phyloP scores from a whole-genome alignment of 2,329 filamentous ascomycete species.

The Allantophomopsis lycopodina region DNA sequence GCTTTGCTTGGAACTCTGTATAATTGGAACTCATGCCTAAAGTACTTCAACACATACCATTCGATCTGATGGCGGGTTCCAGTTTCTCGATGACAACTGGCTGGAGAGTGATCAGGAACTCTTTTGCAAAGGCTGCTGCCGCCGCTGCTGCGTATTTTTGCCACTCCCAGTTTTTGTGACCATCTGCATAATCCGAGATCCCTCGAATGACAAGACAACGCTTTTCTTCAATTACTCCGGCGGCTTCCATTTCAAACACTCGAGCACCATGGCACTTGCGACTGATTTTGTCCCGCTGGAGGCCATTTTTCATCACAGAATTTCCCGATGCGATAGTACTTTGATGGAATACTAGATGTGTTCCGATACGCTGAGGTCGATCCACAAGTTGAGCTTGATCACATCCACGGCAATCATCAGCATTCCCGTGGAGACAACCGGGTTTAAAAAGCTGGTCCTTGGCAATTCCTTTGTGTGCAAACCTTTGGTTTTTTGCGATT shows the following conservation, averaged over 20 bases:
- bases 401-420: neutral
- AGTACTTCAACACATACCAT: no score
- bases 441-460: neutral
- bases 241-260: constrained; percentile 6
- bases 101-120: no score
- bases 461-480: neutral
- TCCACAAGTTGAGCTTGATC: neutral
- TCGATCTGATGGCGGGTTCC: no score
- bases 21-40: no score
- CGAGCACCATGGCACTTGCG: neutral
- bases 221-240: constrained; percentile 1
- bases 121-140: neutral
- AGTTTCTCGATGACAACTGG: no score
- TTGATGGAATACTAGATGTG: neutral
- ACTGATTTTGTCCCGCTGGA: neutral
- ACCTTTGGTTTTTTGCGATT: neutral
- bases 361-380: neutral
- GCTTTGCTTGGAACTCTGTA: no score
- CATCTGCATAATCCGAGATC: constrained; percentile 6
- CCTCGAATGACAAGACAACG: constrained; percentile 6
- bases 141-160: constrained; percentile 3
- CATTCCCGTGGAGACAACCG: neutral
- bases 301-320: constrained; percentile 1
- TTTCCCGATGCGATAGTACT: constrained; percentile 1
- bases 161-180: constrained; percentile 4